Percentiles rank a stretch among this genome's conserved stretches.
Conservation (phyloP, 768 basidiomycete genomes). For the Mycena haematopus region DNA sequence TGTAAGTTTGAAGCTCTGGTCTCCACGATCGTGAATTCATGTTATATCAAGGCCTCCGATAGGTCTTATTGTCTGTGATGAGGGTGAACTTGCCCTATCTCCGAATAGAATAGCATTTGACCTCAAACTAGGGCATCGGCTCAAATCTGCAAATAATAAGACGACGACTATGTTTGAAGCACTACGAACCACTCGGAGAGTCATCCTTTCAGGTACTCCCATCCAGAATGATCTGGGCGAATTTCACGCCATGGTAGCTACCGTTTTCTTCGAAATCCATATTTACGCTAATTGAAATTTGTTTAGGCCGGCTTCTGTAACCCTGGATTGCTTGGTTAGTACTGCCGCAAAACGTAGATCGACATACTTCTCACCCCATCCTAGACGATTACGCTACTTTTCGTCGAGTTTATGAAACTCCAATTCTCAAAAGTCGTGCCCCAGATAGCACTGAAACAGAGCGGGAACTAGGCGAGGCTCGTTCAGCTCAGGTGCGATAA, state of each 20-base stretch:
- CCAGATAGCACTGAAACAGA: constrained; percentile 77
- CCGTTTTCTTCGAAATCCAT: background rate
- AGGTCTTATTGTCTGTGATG: constrained; percentile 93
- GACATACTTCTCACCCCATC: constrained; percentile 12
- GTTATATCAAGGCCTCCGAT: constrained; percentile 74
- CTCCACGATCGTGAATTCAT: constrained; percentile 1
- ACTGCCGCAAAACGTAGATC: background rate
- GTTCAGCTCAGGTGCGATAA: constrained; percentile 70
- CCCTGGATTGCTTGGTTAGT: constrained; percentile 82
- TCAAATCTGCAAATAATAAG: constrained; percentile 92
- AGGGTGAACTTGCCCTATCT: constrained; percentile 56
- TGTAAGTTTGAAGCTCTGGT: constrained; percentile 46
- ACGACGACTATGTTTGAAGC: constrained; percentile 86
- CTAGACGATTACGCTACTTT: constrained; percentile 80
- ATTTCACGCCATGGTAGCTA: constrained; percentile 91
- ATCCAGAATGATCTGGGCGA: constrained; percentile 97
- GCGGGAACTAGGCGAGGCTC: constrained; percentile 77
- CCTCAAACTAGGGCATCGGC: constrained; percentile 70
- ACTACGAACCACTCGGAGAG: constrained; percentile 73
- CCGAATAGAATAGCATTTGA: constrained; percentile 5
- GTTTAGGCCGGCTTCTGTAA: constrained; percentile 90
- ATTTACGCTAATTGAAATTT: background rate
- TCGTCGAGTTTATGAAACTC: constrained; percentile 82
- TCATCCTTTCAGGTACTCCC: constrained; percentile 95
- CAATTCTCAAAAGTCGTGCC: constrained; percentile 85